phyloP scores from a whole-genome alignment of 2,329 filamentous ascomycete genomes.

The Monilinia polystroma region DNA sequence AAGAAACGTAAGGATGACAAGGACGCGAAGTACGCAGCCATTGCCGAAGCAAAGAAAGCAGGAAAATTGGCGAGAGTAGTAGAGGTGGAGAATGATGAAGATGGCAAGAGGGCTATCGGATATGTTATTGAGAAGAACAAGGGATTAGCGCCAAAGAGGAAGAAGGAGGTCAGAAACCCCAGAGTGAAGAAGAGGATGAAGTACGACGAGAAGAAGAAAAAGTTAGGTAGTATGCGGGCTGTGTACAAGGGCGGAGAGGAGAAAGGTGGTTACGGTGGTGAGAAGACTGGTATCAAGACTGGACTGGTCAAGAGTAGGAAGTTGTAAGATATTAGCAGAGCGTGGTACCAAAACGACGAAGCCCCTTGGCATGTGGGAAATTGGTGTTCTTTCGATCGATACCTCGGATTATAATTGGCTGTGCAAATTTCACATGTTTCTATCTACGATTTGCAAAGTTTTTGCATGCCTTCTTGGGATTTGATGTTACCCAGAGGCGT shows the following conservation, averaged over 20 bases:
- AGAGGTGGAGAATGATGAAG: slow-evolving; percentile 67
- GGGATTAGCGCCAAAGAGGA: slow-evolving; percentile 82
- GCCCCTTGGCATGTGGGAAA: slow-evolving; percentile 6
- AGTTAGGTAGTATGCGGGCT: slow-evolving; percentile 81
- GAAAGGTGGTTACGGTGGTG: slow-evolving; percentile 83
- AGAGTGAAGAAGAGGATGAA: slow-evolving; percentile 97
- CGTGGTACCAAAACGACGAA: slow-evolving; percentile 7
- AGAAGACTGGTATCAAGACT: slow-evolving; percentile 93
- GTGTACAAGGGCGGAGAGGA: slow-evolving; percentile 84
- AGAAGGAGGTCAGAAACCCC: slow-evolving; percentile 93
- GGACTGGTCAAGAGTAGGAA: slow-evolving; percentile 91
- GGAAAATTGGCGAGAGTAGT: slow-evolving; percentile 63
- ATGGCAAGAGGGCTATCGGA: slow-evolving; percentile 88
- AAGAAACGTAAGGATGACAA: slow-evolving; percentile 74
- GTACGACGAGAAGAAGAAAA: slow-evolving; percentile 97
- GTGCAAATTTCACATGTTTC: slow-evolving; percentile 18
- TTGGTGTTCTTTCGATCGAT: slow-evolving; percentile 7
- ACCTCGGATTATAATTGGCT: slow-evolving; percentile 2
- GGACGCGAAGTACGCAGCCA: slow-evolving; percentile 54
- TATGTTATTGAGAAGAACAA: slow-evolving; percentile 98
- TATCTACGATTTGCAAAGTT: not conserved
- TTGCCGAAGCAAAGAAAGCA: slow-evolving; percentile 58
- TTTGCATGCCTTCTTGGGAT: slow-evolving; percentile 10
- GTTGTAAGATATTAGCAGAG: slow-evolving; percentile 45
- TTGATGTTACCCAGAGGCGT: slow-evolving; percentile 10